These are phyloP conservation scores for Neurospora pannonica DNA, from an alignment of 495 filamentous ascomycete genomes.

Conservation along the genomic window DNA sequence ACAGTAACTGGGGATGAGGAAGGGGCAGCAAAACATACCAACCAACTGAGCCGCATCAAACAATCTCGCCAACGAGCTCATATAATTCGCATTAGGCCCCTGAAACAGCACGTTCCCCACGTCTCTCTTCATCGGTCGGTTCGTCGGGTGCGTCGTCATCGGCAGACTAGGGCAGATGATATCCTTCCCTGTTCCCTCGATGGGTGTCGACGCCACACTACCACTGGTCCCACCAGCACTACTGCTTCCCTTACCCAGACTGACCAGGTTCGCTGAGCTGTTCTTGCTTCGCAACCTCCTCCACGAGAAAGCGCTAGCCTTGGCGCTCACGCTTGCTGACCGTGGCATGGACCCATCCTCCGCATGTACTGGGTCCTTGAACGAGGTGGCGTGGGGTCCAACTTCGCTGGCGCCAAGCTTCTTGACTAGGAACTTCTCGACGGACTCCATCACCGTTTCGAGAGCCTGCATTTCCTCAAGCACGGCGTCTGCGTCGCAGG, in stretches of 20 bases:
- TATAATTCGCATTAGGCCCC: constrained; percentile 83
- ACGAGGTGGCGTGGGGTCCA: constrained; percentile 61
- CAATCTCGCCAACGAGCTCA: constrained; percentile 79
- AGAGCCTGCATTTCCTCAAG: constrained; percentile 93
- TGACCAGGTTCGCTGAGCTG: constrained; percentile 45
- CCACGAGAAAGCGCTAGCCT: constrained; percentile 69
- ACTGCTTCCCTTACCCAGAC: constrained; percentile 31
- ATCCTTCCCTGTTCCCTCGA: constrained; percentile 43
- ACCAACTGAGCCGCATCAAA: constrained; percentile 92
- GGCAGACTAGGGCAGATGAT: constrained; percentile 63
- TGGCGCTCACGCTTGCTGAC: constrained; percentile 50
- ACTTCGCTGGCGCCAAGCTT: constrained; percentile 80
- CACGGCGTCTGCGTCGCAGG: constrained; percentile 79
- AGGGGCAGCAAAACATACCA: constrained; percentile 50
- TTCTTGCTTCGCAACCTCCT: constrained; percentile 83
- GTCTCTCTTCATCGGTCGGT: constrained; percentile 55
- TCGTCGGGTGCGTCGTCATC: constrained; percentile 63
- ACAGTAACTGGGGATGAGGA: background rate
- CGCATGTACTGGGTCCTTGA: constrained; percentile 48
- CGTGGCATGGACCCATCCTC: constrained; percentile 32
- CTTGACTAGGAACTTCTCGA: constrained; percentile 63
- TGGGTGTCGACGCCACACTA: constrained; percentile 16
- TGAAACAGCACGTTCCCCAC: constrained; percentile 57
- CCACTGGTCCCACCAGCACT: constrained; percentile 10
- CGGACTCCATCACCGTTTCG: constrained; percentile 78